phyloP scores from a whole-genome alignment of 805 yeast genomes.

The Candida nemodendra region DNA sequence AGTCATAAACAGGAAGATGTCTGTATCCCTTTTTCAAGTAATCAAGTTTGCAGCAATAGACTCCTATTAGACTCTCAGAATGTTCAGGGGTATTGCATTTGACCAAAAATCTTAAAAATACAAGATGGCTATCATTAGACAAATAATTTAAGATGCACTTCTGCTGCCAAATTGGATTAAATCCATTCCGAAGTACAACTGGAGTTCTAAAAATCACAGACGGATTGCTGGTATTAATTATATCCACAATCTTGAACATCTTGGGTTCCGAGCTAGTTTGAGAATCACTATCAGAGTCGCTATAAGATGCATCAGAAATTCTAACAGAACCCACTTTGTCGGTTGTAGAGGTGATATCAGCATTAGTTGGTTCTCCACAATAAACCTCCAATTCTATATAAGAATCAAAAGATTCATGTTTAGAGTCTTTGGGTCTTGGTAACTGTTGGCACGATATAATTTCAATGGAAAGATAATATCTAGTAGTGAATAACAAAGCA shows the following conservation, averaged over 20 bases:
- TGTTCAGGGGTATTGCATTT: slow-evolving; percentile 31
- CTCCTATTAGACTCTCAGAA: slow-evolving; percentile 46
- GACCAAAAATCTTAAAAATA: slow-evolving; percentile 55
- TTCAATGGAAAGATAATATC: slow-evolving; percentile 36
- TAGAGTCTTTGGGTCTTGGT: slow-evolving; percentile 62
- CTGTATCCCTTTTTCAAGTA: slow-evolving; percentile 76
- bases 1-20: slow-evolving; percentile 73
- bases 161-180: slow-evolving; percentile 82
- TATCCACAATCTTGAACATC: neutral
- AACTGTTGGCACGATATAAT: slow-evolving; percentile 83
- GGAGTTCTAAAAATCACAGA: slow-evolving; percentile 32
- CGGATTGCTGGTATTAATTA: slow-evolving; percentile 12
- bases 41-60: slow-evolving; percentile 57
- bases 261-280: neutral
- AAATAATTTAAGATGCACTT: slow-evolving; percentile 41
- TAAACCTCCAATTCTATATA: slow-evolving; percentile 59
- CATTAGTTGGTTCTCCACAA: slow-evolving; percentile 36
- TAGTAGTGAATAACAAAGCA: slow-evolving; percentile 14
- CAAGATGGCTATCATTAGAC: slow-evolving; percentile 42
- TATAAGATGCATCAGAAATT: neutral
- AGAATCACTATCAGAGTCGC: neutral
- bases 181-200: slow-evolving; percentile 65
- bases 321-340: slow-evolving; percentile 11
- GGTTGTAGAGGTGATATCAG: slow-evolving; percentile 6
- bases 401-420: slow-evolving; percentile 51